Percentiles rank a stretch among this genome's conserved stretches.
Conservation (phyloP, 2,329 filamentous ascomycete genomes). For the Colletotrichum musicola region DNA sequence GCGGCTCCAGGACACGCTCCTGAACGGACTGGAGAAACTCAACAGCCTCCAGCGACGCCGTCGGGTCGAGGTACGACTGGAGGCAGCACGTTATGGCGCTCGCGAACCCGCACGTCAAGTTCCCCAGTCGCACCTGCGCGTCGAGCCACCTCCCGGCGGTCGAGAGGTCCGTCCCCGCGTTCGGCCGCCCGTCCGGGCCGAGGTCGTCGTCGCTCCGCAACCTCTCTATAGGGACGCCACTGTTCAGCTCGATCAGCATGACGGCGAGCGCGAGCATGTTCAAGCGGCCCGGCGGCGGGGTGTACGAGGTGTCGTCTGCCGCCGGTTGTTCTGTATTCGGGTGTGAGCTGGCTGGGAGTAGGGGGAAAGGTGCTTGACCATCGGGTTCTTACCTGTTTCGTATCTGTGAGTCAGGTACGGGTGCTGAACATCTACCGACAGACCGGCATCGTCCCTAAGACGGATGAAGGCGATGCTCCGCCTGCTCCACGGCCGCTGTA, state of each 20-base stretch:
- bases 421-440: not conserved
- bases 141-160: slow-evolving; percentile 6
- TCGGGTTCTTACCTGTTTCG: not conserved
- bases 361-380: too few relatives aligned
- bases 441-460: not conserved
- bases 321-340: not conserved
- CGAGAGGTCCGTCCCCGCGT: not conserved
- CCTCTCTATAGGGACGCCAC: not conserved
- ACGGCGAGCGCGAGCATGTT: slow-evolving; percentile 13
- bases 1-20: slow-evolving; percentile 5
- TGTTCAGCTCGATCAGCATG: slow-evolving; percentile 15
- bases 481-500: not conserved
- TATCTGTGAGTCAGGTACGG: not conserved
- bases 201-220: not conserved
- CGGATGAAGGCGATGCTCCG: slow-evolving; percentile 6
- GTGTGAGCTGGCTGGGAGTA: too few relatives aligned
- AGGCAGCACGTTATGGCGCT: not conserved
- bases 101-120: not conserved
- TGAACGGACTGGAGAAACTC: not conserved
- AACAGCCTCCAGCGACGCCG: not conserved
- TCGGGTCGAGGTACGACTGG: not conserved
- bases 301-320: not conserved
- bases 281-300: not conserved
- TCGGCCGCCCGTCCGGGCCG: not conserved
- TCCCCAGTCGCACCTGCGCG: not conserved